A percentile compares a stretch with the other conserved stretches of the same genome.
Evolutionary conservation across 305 asterid genomes (phyloP).

Genomic region (Fraxinus nigra): DNA sequence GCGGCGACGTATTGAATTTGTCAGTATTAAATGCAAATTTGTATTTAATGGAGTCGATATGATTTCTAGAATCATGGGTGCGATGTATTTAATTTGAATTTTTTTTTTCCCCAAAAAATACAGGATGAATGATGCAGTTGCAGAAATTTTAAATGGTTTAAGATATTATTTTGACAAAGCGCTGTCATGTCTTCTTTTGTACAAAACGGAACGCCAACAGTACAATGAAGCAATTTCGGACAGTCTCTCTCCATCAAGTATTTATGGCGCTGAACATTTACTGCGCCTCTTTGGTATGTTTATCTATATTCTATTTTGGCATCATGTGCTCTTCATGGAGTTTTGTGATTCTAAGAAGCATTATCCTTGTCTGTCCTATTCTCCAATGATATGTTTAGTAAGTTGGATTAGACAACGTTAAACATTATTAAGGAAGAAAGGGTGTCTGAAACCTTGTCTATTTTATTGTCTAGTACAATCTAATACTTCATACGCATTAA

Average conservation of each 20-base stretch:
- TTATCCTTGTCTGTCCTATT: not conserved
- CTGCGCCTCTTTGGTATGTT: conserved; percentile 90
- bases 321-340: conserved; percentile 1
- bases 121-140: conserved; percentile 70
- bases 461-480: not conserved
- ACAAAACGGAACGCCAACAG: conserved; percentile 88
- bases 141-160: conserved; percentile 78
- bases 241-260: conserved; percentile 64
- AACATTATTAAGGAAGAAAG: not conserved
- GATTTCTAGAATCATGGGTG: not conserved
- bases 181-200: conserved; percentile 67
- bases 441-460: not conserved
- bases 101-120: conserved; percentile 19
- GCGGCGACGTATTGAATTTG: no score
- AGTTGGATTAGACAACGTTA: not conserved
- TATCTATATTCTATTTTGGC: not conserved
- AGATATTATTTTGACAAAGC: conserved; percentile 85
- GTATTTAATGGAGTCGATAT: conserved; percentile 3
- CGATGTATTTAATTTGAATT: not conserved
- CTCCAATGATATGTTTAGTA: not conserved
- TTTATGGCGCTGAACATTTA: conserved; percentile 96
- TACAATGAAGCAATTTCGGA: conserved; percentile 60
- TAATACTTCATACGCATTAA: not conserved
- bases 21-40: no score
- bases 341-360: not conserved